These are phyloP conservation scores for Eimeria necatrix DNA, from an alignment of 169 alveolate genomes.

Conservation along the genomic window DNA sequence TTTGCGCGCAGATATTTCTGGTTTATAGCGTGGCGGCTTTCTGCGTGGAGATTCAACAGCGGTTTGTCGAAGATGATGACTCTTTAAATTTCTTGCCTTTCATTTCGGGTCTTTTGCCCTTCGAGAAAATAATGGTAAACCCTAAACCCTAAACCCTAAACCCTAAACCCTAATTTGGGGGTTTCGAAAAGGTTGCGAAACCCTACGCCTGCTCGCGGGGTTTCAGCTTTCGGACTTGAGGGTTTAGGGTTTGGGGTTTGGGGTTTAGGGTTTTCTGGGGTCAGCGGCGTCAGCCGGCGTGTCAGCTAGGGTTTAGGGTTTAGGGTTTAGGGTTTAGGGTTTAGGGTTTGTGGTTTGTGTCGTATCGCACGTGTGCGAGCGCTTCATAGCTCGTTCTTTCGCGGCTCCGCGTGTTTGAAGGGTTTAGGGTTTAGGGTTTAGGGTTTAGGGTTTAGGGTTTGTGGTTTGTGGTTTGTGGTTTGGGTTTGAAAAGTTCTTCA, in stretches of 20 bases:
- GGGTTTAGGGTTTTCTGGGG: background rate
- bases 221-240: background rate
- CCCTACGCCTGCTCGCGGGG: background rate
- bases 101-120: constrained; percentile 32
- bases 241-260: constrained; percentile 37
- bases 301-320: background rate
- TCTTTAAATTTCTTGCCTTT: constrained; percentile 55
- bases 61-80: constrained; percentile 72
- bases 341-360: too few species aligned
- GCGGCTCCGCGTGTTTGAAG: too few species aligned
- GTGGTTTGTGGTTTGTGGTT: too few species aligned
- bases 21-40: constrained; percentile 65
- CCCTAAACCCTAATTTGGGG: too few species aligned
- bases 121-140: constrained; percentile 41
- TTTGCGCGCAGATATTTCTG: constrained; percentile 42
- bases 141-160: background rate
- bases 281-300: background rate
- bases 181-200: background rate
- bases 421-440: too few species aligned
- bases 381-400: too few species aligned
- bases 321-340: background rate
- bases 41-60: constrained; percentile 70
- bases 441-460: too few species aligned
- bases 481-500: too few species aligned
- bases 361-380: too few species aligned